Conservation (phyloP, 345 rosid genomes). For the Erodium maritimum region DNA sequence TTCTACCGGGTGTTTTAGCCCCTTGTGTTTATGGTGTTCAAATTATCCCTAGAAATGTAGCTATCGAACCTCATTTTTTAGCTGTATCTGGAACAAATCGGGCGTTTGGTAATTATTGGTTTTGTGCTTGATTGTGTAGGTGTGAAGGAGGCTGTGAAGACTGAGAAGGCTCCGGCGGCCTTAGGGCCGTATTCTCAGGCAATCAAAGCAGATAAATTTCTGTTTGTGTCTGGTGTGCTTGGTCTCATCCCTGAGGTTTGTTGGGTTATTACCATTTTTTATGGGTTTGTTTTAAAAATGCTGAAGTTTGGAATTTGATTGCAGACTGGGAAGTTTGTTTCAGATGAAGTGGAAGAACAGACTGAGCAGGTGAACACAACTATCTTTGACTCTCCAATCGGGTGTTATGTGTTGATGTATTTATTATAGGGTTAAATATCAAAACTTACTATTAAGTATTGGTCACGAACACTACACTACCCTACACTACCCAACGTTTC, state of each 20-base stretch:
- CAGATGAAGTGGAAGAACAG: slow-evolving; percentile 64
- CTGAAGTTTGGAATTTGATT: slow-evolving; percentile 7
- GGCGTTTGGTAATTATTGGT: too few species aligned
- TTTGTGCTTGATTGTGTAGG: slow-evolving; percentile 22
- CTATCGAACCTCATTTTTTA: neutral
- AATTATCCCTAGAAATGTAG: neutral
- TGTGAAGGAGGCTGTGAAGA: slow-evolving; percentile 53
- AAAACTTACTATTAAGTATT: too few species aligned
- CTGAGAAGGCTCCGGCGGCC: slow-evolving; percentile 90
- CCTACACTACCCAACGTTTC: too few species aligned
- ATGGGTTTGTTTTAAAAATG: neutral
- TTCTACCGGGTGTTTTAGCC: neutral
- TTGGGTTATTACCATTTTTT: neutral
- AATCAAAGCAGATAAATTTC: slow-evolving; percentile 57
- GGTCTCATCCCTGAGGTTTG: slow-evolving; percentile 87
- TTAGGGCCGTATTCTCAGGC: slow-evolving; percentile 93
- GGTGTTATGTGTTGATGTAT: neutral
- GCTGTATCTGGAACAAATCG: neutral
- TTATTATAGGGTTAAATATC: neutral
- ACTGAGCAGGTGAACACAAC: slow-evolving; percentile 56
- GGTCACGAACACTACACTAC: too few species aligned
- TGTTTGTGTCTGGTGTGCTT: slow-evolving; percentile 72
- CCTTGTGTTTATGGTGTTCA: neutral
- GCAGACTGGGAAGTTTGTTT: slow-evolving; percentile 69
- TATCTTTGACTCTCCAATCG: too few species aligned